Base-by-base conservation (phyloP, 441 rosid species). In the Lepidium campestre region DNA sequence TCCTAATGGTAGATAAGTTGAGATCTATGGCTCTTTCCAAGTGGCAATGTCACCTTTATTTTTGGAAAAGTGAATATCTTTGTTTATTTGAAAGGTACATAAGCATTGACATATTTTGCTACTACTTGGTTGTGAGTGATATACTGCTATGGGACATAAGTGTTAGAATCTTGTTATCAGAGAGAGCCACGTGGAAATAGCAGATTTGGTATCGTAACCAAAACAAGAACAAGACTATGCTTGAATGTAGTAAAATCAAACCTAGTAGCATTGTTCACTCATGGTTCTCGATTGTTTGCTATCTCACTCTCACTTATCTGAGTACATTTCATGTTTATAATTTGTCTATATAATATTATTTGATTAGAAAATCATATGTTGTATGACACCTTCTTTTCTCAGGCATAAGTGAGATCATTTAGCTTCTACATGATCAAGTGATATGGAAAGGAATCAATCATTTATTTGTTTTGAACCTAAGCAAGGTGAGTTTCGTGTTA, bases 91-190 rank as follows among this genome's bases (percentile, higher is more conserved):
- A 10, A 29, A 49, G 73, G 67, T 59, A 52, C 59, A 57, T 57
- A 65, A 48, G 25, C 67, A 57, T 49, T 50, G 48, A 34, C 7
- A 50, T 65, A 72, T 65, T 50, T 48, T 58, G 41, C 66, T 57
- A 40, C n/a, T 12, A 57, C 65, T 57, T 71, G 65, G 45, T 65
- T 57, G 61, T 65, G 59, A 63, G 53, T 57, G 22, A 44, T 18
- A 48, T 23, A 48, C 2, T 62, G 37, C 8, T 29, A 23, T 22
- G 57, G 25, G 35, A 48, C 10, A 49, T 14, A 37, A 13, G 27
- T 63, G 36, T 25, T 50, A 22, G 46, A 60, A 46, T 71, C 53
- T 71, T 64, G 19, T 27, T 25, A 62, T 53, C 49, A 19, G 60
- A 23, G 55, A 23, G 56, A 35, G 45, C 62, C 55, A 52, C 62